Evolutionary conservation across 192 early-diverging fungal genomes (phyloP), one percentile per base, ranked within the genome.

Genomic region (Linnemannia elongata): DNA sequence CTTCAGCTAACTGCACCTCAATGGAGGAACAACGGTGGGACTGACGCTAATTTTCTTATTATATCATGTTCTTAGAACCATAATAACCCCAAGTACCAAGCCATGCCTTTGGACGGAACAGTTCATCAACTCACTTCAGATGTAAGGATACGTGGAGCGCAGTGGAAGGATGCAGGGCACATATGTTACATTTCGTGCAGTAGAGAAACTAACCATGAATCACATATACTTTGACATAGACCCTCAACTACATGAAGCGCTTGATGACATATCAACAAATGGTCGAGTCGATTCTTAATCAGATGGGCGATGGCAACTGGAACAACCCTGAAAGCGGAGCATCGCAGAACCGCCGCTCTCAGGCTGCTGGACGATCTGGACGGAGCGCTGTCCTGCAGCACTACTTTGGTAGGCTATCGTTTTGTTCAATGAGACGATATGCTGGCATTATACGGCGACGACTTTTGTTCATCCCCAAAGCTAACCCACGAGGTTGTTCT

Each of bases 81-180:
- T 49, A 89, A 91, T 38, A 91, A 88, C 10, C 55, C 83, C 30
- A 79, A 87, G 72, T 84, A 88, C 63, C 79, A 85, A 38, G 88
- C 89, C 10, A 83, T 97, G 69, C 93, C 95, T 36, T 86, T 83
- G 38, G 97, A 97, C 85, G 97, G 96, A 75, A 96, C 96, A 47
- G 95, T 97, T 4, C 93, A 96, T 79, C 96, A 97, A 88, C 82
- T 96, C 41, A 95, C 96, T 0, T 95, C 93, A 82, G 94, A 92
- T 85, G 96, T 95, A 92, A 81, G 93, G 18, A 44, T 27, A 27
- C 1, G 6, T 24, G 13, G 1, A 39, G 49, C 24, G 6, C 33
- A 17, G 63, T 72, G 15, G 44, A 22, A 41, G 9, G 63, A 35
- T 17, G 39, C 5, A 20, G 45, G n/a, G 30, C 3, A 60, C 54